Conservation (phyloP, 768 basidiomycete species). For the Pisolithus tinctorius region DNA sequence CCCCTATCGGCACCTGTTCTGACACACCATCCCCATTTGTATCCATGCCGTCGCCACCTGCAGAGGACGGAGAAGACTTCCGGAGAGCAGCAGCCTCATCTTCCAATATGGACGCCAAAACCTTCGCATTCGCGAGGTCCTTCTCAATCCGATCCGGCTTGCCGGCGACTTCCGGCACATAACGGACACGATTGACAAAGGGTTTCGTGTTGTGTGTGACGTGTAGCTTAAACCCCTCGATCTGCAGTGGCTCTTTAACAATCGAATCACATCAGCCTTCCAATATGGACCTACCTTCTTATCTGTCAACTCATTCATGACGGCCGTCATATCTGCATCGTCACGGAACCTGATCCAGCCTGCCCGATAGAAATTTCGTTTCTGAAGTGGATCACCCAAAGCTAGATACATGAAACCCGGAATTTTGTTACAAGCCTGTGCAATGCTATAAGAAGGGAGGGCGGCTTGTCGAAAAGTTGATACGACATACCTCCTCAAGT, state of each 20-base stretch:
- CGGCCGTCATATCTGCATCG: conserved; percentile 72
- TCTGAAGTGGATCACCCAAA: conserved; percentile 86
- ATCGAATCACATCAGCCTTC: background rate
- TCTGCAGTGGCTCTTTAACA: conserved; percentile 39
- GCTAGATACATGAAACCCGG: conserved; percentile 86
- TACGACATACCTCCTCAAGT: conserved; percentile 66
- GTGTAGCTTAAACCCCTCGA: conserved; percentile 92
- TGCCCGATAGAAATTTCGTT: conserved; percentile 89
- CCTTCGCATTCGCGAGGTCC: conserved; percentile 72
- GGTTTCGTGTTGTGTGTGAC: conserved; percentile 76
- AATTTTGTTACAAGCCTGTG: conserved; percentile 66
- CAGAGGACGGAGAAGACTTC: conserved; percentile 21
- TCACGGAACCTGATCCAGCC: conserved; percentile 88
- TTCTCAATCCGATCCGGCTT: conserved; percentile 73
- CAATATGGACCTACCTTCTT: conserved; percentile 56
- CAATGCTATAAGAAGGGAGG: conserved; percentile 4
- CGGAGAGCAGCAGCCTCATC: conserved; percentile 55
- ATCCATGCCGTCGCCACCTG: conserved; percentile 15
- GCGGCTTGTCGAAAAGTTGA: background rate
- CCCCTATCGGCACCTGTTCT: conserved; percentile 27
- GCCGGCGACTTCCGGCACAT: conserved; percentile 77
- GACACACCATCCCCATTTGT: conserved; percentile 23
- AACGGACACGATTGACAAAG: conserved; percentile 70
- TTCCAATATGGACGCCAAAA: conserved; percentile 69
- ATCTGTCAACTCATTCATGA: conserved; percentile 70